phyloP scores from a whole-genome alignment of 345 rosid genomes.

The Murraya koenigii region DNA sequence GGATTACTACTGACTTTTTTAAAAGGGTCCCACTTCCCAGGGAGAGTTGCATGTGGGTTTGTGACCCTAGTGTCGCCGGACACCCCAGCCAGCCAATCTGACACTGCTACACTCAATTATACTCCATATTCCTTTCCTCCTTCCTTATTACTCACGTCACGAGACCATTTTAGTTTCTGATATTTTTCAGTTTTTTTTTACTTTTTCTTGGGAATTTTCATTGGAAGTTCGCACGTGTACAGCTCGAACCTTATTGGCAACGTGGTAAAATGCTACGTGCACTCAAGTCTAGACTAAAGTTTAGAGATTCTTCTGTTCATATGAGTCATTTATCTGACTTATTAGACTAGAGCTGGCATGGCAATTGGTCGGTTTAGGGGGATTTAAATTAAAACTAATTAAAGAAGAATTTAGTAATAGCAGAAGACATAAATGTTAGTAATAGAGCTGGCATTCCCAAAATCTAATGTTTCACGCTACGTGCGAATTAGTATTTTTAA shows the following conservation, averaged over 20 bases:
- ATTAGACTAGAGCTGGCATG: neutral
- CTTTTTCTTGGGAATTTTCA: neutral
- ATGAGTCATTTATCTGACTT: neutral
- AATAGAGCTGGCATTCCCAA: neutral
- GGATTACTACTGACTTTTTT: neutral
- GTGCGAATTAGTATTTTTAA: conserved; percentile 5
- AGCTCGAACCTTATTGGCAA: conserved; percentile 35
- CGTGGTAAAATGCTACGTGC: conserved; percentile 22
- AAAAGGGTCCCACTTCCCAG: neutral
- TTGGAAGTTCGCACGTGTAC: conserved; percentile 57
- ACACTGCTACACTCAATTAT: conserved; percentile 15
- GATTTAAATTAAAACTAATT: neutral
- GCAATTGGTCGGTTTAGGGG: neutral
- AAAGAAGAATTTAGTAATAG: neutral
- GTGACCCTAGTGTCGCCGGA: conserved; percentile 42
- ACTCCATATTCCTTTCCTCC: conserved; percentile 24
- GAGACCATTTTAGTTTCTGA: conserved; percentile 7
- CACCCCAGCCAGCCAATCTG: conserved; percentile 42
- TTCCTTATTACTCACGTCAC: neutral
- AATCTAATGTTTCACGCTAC: conserved; percentile 5
- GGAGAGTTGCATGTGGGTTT: conserved; percentile 34
- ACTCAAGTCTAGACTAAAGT: neutral
- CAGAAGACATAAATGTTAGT: neutral
- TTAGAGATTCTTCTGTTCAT: neutral
- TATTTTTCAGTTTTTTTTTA: neutral